Evolutionary conservation across 2,329 filamentous ascomycete genomes (phyloP), one percentile per base, ranked within the genome.

Genomic region (Cladosporium phlei): DNA sequence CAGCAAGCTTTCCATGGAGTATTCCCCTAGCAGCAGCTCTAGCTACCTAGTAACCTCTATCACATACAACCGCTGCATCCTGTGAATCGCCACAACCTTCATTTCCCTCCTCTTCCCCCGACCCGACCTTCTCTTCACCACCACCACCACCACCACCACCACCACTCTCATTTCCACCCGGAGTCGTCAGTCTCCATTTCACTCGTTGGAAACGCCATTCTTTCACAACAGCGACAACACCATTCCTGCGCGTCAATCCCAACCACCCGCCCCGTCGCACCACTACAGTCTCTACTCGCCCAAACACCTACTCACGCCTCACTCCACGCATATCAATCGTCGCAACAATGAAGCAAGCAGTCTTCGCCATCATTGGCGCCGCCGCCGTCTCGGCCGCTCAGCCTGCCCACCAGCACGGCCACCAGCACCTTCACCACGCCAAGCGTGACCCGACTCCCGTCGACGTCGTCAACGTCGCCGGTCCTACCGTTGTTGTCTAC

Each of bases 401-500:
- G 58, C 76, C 73, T 50, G 76, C 79, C 39, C 55, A 61, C 56
- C 75, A 78, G 57, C 76, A 80, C 60, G 67, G 70, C 34, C 67
- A 70, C 51, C 81, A 83, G 63, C 67, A 70, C 50, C 80, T 74
- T 58, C 80, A 82, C 63, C 74, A 72, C 57, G 76, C 71, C 53
- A 79, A 77, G 68, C 73, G 77, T 50, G 68, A 69, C 27, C 74
- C 72, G 48, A 66, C 59, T 21, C 66, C 69, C 12, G 64, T 70
- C 27, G 69, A 72, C 38, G 71, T 77, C 47, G 76, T 79, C 45
- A 74, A 77, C 46, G 75, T 82, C 40, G 71, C 76, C 30, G 79
- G 76, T 32, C 76, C 82, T 24, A 82, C 80, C 42, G 77, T 82
- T 56, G 79, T 83, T 47, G 77, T 84, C 47, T 96, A 90, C 69